Conservation (phyloP, 2,329 filamentous ascomycete species). For the Sphaerulina vaccinii region DNA sequence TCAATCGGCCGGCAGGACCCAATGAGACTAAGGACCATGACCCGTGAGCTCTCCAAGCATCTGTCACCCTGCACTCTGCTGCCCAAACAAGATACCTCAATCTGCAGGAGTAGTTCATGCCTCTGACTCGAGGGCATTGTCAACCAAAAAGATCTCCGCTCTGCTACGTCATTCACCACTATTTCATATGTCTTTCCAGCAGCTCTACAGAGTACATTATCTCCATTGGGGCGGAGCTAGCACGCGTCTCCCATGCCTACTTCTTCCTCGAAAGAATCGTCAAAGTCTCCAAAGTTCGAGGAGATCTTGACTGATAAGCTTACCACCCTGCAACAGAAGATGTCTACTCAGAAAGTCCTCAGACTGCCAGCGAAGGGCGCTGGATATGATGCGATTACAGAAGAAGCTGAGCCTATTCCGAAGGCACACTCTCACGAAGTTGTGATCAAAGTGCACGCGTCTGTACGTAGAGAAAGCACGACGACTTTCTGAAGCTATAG, state of each 20-base stretch:
- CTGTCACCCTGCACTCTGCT: neutral
- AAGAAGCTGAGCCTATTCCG: slow-evolving; percentile 26
- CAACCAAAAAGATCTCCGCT: slow-evolving; percentile 9
- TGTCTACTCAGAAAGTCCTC: slow-evolving; percentile 20
- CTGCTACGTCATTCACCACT: slow-evolving; percentile 8
- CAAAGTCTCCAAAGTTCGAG: slow-evolving; percentile 8
- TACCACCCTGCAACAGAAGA: slow-evolving; percentile 9
- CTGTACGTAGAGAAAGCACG: slow-evolving; percentile 32
- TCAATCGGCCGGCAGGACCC: neutral
- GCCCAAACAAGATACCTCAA: slow-evolving; percentile 3
- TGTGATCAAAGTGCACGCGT: slow-evolving; percentile 50
- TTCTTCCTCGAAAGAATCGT: slow-evolving; percentile 1
- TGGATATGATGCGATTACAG: slow-evolving; percentile 18
- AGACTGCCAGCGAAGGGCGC: slow-evolving; percentile 22
- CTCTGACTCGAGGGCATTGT: slow-evolving; percentile 7
- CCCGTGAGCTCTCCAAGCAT: slow-evolving; percentile 3
- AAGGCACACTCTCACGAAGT: slow-evolving; percentile 43
- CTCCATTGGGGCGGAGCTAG: neutral
- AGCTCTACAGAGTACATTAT: neutral
- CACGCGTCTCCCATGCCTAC: slow-evolving; percentile 3
- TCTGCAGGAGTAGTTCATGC: slow-evolving; percentile 11
- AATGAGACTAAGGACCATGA: neutral
- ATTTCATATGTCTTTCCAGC: neutral
- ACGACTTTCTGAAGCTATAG: neutral
- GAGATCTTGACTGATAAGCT: slow-evolving; percentile 12